Evolutionary conservation across 345 rosid genomes (phyloP), one percentile per base, ranked within the genome.

Genomic region (Hibiscus tridactylites): DNA sequence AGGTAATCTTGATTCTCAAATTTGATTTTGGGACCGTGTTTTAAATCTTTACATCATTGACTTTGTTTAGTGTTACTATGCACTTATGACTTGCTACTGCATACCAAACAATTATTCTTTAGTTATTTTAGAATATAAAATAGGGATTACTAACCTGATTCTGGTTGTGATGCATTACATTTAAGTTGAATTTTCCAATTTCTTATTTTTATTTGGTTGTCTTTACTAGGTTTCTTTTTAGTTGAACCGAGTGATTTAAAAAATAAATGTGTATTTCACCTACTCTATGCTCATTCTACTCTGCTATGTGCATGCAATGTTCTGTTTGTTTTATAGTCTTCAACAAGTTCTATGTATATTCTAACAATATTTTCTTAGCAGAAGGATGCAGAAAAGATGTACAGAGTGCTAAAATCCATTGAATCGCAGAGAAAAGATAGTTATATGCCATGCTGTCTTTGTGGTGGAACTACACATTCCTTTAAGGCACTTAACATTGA

Each of bases 361-460:
- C 37, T 42, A 42, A 71, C 10, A 59, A 39, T 58, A 70, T 35
- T 76, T 65, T 74, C 46, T 74, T 71, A 78, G 75, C 79, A 93
- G 98, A 56, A 29, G 76, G 92, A 95, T 71, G 90, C 93, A 52
- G 91, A 82, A 86, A 88, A 65, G 85, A 81, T 89, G 81, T 85
- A 82, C 77, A 79, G 71, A 72, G 75, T 80, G 76, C 47, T 94
- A 72, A 85, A 71, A 60, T 49, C 86, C 56, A 29, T 76, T 68
- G 91, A 76, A 5, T 39, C 76, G 67, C 75, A 68, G 9, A 75
- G 82, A 79, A 82, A 66, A 21, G 73, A 78, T 44, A 63, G 73
- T 70, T 79, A 84, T 62, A 65, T 79, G 73, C 73, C 85, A 65
- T 85, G 95, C 76, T 80, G 76, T 81, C 50, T 77, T 12, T 87